Percentiles rank a stretch among this genome's conserved stretches.
Conservation (phyloP, 495 filamentous ascomycete species). For the Penicillium arizonense region DNA sequence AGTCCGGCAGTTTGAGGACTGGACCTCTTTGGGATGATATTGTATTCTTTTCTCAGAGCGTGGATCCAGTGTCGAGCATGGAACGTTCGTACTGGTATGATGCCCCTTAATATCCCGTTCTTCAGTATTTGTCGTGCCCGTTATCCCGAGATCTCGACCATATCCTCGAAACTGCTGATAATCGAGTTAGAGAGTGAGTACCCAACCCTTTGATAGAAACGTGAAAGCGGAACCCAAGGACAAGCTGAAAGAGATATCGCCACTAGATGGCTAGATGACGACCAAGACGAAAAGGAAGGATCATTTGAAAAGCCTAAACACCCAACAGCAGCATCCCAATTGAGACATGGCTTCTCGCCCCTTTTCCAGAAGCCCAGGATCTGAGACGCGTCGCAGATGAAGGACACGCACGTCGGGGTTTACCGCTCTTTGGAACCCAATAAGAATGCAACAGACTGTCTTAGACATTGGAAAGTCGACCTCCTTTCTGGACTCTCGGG, state of each 20-base stretch:
- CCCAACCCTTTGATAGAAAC: background rate
- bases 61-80: background rate
- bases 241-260: background rate
- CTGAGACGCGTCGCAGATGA: slow-evolving; percentile 1
- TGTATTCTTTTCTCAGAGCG: background rate
- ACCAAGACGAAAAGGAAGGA: background rate
- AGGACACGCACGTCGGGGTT: slow-evolving; percentile 10
- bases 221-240: background rate
- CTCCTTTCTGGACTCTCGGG: slow-evolving; percentile 8
- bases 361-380: slow-evolving; percentile 19
- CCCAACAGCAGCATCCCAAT: slow-evolving; percentile 16
- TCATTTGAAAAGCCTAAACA: slow-evolving; percentile 5
- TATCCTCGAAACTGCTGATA: background rate
- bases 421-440: slow-evolving; percentile 25
- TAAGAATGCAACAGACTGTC: slow-evolving; percentile 9
- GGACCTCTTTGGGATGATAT: background rate
- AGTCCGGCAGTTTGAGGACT: background rate
- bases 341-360: slow-evolving; percentile 15
- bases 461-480: slow-evolving; percentile 24
- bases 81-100: background rate
- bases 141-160: no score
- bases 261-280: background rate
- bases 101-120: background rate
- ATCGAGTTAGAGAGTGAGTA: background rate
- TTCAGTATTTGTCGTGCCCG: no score